Conservation (phyloP, 345 rosid genomes). For the Ceriops tagal region DNA sequence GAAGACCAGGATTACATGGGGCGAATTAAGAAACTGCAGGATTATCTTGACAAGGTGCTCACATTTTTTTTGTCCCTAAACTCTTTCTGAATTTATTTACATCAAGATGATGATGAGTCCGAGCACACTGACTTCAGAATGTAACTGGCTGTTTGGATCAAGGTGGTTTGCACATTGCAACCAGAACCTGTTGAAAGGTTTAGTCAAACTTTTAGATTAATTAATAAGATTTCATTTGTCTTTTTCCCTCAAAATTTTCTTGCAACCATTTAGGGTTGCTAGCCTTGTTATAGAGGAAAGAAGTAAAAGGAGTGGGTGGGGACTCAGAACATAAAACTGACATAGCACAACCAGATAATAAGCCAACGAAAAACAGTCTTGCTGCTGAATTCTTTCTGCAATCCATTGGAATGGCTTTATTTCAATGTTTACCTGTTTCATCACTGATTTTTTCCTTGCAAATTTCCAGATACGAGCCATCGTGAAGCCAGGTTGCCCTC, state of each 20-base stretch:
- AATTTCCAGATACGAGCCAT: constrained; percentile 67
- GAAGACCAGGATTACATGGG: constrained; percentile 99
- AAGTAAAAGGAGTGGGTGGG: no score
- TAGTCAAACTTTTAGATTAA: no score
- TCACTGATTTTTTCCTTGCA: background rate
- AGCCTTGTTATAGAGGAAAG: no score
- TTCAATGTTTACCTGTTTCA: background rate
- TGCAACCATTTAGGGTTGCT: no score
- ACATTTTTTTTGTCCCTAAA: background rate
- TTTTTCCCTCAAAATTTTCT: no score
- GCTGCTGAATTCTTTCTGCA: background rate
- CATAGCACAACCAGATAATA: background rate
- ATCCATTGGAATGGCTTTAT: background rate
- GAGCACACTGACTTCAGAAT: no score
- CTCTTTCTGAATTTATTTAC: background rate
- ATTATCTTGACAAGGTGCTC: constrained; percentile 76
- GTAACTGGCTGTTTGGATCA: no score
- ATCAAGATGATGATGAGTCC: no score
- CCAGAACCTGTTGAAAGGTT: no score
- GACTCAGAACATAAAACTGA: background rate
- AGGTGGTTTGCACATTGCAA: no score
- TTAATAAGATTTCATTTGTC: no score
- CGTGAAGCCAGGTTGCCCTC: constrained; percentile 96
- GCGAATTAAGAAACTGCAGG: constrained; percentile 85
- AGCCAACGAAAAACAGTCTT: background rate